Evolutionary conservation across 2,329 filamentous ascomycete species (phyloP).

Genomic region (Sporothrix protearum): DNA sequence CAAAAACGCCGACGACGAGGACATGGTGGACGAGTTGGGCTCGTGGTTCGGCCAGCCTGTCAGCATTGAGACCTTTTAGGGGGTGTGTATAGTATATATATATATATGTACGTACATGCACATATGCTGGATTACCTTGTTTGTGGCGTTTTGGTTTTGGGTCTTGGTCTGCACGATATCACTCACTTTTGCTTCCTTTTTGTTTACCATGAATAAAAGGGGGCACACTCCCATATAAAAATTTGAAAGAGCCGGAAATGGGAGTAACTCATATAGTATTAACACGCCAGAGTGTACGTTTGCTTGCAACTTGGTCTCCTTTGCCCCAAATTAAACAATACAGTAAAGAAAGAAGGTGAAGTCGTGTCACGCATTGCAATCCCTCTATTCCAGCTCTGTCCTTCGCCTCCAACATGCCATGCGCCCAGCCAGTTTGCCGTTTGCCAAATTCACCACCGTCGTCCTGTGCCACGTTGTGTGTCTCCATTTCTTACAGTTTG

Average conservation of each 20-base stretch:
- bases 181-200: not conserved
- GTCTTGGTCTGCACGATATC: not conserved
- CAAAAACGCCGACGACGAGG: conserved; percentile 49
- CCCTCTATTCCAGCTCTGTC: not conserved
- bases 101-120: not conserved
- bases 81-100: too few species aligned
- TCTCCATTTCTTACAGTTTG: not conserved
- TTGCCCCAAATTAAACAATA: not conserved
- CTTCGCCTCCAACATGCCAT: not conserved
- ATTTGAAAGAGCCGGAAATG: not conserved
- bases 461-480: not conserved
- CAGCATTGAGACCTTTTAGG: conserved; percentile 65
- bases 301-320: not conserved
- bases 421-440: not conserved
- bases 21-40: conserved; percentile 61
- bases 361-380: not conserved
- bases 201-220: not conserved
- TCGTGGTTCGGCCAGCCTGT: conserved; percentile 79
- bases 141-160: not conserved
- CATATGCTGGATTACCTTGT: not conserved
- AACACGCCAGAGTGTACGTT: not conserved
- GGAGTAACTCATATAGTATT: not conserved
- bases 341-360: not conserved
- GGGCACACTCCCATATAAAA: not conserved
- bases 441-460: not conserved